Percentiles rank a stretch among this genome's conserved stretches.
These are phyloP conservation scores for Lecanicillium sp. DNA, from an alignment of 2,329 filamentous ascomycete genomes.

Conservation along the genomic window DNA sequence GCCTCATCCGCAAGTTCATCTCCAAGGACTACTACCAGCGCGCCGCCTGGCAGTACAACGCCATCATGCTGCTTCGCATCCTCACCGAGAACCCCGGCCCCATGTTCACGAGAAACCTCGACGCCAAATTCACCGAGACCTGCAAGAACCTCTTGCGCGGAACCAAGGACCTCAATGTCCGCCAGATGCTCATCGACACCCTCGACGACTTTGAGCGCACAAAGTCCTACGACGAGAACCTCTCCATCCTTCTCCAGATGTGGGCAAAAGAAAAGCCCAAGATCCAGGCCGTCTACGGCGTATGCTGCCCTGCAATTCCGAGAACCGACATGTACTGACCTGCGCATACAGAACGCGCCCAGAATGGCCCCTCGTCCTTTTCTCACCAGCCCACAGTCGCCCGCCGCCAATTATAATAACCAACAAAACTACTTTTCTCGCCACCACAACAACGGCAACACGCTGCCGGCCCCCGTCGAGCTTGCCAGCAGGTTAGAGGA, in stretches of 20 bases:
- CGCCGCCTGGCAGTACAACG: conserved; percentile 83
- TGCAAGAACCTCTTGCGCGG: conserved; percentile 69
- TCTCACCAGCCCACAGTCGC: neutral
- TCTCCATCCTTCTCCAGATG: conserved; percentile 70
- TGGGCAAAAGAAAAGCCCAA: conserved; percentile 83
- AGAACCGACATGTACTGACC: conserved; percentile 14
- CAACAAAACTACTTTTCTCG: conserved; percentile 54
- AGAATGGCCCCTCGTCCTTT: conserved; percentile 4
- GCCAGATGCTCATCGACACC: conserved; percentile 82
- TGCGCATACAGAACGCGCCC: neutral
- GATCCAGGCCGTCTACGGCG: conserved; percentile 45
- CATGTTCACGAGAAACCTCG: conserved; percentile 86
- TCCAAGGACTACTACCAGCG: conserved; percentile 60
- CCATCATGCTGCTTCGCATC: conserved; percentile 91
- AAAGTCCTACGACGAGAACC: conserved; percentile 67
- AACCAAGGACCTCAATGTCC: conserved; percentile 67
- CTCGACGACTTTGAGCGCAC: conserved; percentile 70
- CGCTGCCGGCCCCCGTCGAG: conserved; percentile 65
- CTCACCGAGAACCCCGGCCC: conserved; percentile 84
- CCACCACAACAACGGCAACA: conserved; percentile 39
- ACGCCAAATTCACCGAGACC: conserved; percentile 73
- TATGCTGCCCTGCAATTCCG: conserved; percentile 27
- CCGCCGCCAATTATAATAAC: conserved; percentile 21
- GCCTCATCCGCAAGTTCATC: conserved; percentile 76
- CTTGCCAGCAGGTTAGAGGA: conserved; percentile 81